Evolutionary conservation across 345 rosid species (phyloP).

Genomic region (Zanthoxylum bungeanum): DNA sequence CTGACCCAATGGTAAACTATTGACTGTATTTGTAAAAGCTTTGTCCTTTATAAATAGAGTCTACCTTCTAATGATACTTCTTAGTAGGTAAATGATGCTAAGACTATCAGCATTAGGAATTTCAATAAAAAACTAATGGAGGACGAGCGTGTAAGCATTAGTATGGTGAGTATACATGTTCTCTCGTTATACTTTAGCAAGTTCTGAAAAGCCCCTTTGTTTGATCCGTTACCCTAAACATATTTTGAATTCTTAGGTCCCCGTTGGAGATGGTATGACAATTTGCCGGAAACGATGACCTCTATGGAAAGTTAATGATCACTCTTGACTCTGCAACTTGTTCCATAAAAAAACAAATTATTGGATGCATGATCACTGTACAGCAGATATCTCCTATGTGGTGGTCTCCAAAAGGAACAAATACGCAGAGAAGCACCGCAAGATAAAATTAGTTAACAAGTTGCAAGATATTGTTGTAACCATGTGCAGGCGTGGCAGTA

Average conservation of each 20-base stretch:
- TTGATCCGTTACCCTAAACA: no score
- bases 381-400: no score
- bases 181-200: conserved; percentile 5
- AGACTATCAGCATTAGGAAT: conserved; percentile 68
- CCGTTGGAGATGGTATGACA: conserved; percentile 92
- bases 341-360: no score
- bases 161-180: conserved; percentile 54
- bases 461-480: no score
- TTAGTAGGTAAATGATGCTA: conserved; percentile 69
- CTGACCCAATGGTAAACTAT: conserved; percentile 62
- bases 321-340: conserved; percentile 1
- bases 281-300: conserved; percentile 76
- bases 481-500: no score
- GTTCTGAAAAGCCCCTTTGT: neutral
- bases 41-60: no score
- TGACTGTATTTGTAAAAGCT: neutral
- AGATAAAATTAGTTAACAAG: neutral
- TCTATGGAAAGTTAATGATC: no score
- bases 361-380: no score
- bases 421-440: neutral
- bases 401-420: neutral
- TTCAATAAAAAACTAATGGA: conserved; percentile 67
- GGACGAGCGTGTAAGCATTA: conserved; percentile 72
- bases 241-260: conserved; percentile 55
- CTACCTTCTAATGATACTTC: conserved; percentile 10